Evolutionary conservation across 1,284 basidiomycete genomes (phyloP).

Genomic region (Puccinia sorghi): DNA sequence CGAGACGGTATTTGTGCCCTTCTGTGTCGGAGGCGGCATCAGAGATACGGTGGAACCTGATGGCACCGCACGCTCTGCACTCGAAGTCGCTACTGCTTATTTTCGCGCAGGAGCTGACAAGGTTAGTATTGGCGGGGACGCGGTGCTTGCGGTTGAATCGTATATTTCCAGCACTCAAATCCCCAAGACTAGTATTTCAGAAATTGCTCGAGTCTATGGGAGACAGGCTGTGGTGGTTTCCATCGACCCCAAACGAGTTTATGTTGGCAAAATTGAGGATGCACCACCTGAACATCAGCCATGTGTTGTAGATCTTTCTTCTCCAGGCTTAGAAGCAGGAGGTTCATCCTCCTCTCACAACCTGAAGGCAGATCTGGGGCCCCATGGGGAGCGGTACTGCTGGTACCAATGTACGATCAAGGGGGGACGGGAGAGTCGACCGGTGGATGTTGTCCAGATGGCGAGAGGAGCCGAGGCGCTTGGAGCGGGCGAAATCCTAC

Average conservation of each 20-base stretch:
- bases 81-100: slow-evolving; percentile 93
- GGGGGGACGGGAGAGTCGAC: slow-evolving; percentile 83
- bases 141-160: slow-evolving; percentile 54
- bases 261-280: slow-evolving; percentile 67
- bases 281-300: slow-evolving; percentile 66
- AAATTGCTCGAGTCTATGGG: slow-evolving; percentile 88
- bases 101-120: slow-evolving; percentile 98
- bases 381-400: slow-evolving; percentile 73
- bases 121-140: slow-evolving; percentile 68
- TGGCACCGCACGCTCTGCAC: slow-evolving; percentile 78
- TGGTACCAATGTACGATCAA: slow-evolving; percentile 99
- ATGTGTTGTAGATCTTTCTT: slow-evolving; percentile 69
- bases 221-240: slow-evolving; percentile 96
- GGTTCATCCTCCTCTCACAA: slow-evolving; percentile 24
- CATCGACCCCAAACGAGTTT: slow-evolving; percentile 87
- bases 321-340: slow-evolving; percentile 53
- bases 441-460: slow-evolving; percentile 88
- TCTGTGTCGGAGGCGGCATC: slow-evolving; percentile 98
- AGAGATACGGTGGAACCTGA: slow-evolving; percentile 95
- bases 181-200: slow-evolving; percentile 78
- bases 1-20: slow-evolving; percentile 89
- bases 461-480: slow-evolving; percentile 82
- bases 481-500: slow-evolving; percentile 90
- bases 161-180: slow-evolving; percentile 45
- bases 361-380: slow-evolving; percentile 61